Conservation (phyloP, 305 asterid species). For the Withania somnifera region DNA sequence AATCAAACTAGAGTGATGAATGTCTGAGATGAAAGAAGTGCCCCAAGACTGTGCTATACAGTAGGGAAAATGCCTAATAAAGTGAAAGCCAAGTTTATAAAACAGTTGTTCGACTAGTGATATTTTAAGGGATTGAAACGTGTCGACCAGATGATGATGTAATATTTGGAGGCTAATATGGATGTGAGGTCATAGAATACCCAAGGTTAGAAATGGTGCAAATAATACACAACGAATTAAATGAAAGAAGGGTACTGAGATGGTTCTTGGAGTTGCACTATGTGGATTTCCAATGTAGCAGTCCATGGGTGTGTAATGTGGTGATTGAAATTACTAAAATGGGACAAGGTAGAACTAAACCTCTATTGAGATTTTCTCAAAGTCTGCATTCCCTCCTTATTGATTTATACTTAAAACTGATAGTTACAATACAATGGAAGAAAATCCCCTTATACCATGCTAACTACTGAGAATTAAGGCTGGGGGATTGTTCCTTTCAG, state of each 20-base stretch:
- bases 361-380: neutral
- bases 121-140: neutral
- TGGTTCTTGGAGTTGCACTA: neutral
- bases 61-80: neutral
- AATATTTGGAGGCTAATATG: neutral
- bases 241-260: neutral
- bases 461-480: neutral
- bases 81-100: neutral
- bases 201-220: neutral
- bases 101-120: neutral
- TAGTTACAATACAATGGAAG: neutral
- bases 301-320: neutral
- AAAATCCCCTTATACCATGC: neutral
- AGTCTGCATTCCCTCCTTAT: neutral
- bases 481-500: neutral
- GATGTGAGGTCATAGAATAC: neutral
- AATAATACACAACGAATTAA: neutral
- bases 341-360: neutral
- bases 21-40: neutral
- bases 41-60: neutral
- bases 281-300: neutral
- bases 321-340: neutral
- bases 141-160: neutral
- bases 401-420: neutral
- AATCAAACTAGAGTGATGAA: neutral